These are phyloP conservation scores for Nasturtium officinale DNA, from an alignment of 345 rosid species.

Conservation along the genomic window DNA sequence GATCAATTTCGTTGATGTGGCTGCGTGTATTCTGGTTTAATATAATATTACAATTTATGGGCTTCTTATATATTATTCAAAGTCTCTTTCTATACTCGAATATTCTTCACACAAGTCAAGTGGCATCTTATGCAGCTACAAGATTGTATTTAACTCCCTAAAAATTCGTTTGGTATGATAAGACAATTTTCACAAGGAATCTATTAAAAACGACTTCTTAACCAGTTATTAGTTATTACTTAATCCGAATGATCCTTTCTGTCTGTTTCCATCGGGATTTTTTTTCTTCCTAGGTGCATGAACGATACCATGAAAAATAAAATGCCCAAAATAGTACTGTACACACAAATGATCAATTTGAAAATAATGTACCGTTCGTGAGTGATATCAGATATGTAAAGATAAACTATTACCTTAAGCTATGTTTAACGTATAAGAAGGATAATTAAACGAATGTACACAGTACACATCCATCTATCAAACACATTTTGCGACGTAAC, in stretches of 20 bases:
- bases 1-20: too few relatives aligned
- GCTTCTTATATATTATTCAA: too few relatives aligned
- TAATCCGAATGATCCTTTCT: slow-evolving; percentile 3
- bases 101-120: too few relatives aligned
- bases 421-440: slow-evolving; percentile 5
- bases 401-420: background rate
- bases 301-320: slow-evolving; percentile 2
- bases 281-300: slow-evolving; percentile 34
- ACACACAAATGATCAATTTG: slow-evolving; percentile 5
- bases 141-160: background rate
- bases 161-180: background rate
- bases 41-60: too few relatives aligned
- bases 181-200: slow-evolving; percentile 17
- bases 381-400: background rate
- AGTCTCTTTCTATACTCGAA: too few relatives aligned
- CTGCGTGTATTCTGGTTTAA: too few relatives aligned
- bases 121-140: slow-evolving; percentile 31
- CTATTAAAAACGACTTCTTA: slow-evolving; percentile 30
- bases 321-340: too few relatives aligned
- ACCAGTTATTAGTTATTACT: slow-evolving; percentile 32
- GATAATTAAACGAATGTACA: background rate
- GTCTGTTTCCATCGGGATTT: background rate
- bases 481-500: slow-evolving; percentile 33
- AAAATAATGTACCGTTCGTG: slow-evolving; percentile 8
- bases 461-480: background rate